Conservation (phyloP, 1,284 basidiomycete species). For the Mycena sp. region DNA sequence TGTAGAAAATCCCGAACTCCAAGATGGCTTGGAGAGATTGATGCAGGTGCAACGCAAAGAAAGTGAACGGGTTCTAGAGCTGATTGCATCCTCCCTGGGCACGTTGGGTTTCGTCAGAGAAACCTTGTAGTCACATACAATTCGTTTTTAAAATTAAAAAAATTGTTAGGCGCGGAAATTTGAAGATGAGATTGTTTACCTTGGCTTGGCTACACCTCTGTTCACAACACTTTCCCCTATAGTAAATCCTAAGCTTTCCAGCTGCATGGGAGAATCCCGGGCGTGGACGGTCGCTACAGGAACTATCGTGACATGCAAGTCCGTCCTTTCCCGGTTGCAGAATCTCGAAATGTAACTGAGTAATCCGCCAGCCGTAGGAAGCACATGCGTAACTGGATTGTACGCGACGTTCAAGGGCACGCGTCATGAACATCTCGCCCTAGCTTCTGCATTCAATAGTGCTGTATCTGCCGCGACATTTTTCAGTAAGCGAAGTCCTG, state of each 20-base stretch:
- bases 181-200: constrained; percentile 10
- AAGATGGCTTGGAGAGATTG: constrained; percentile 63
- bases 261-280: constrained; percentile 20
- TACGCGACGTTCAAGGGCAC: constrained; percentile 59
- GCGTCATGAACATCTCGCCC: constrained; percentile 53
- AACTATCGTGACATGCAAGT: constrained; percentile 28
- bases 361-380: constrained; percentile 52
- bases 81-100: constrained; percentile 76
- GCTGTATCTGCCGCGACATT: constrained; percentile 73
- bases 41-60: constrained; percentile 75
- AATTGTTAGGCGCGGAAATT: too few species aligned
- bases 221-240: too few species aligned
- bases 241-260: neutral
- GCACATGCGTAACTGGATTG: constrained; percentile 61
- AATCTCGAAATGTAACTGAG: constrained; percentile 21
- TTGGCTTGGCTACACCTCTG: neutral
- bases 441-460: constrained; percentile 69
- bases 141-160: too few species aligned
- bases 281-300: constrained; percentile 27
- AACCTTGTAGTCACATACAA: constrained; percentile 41
- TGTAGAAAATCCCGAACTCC: constrained; percentile 74
- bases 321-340: neutral
- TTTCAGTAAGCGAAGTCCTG: constrained; percentile 62
- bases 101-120: constrained; percentile 74
- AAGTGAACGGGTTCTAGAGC: constrained; percentile 75